Base-by-base conservation (phyloP, 208 protist genomes). In the Wallacemonas sp. region DNA sequence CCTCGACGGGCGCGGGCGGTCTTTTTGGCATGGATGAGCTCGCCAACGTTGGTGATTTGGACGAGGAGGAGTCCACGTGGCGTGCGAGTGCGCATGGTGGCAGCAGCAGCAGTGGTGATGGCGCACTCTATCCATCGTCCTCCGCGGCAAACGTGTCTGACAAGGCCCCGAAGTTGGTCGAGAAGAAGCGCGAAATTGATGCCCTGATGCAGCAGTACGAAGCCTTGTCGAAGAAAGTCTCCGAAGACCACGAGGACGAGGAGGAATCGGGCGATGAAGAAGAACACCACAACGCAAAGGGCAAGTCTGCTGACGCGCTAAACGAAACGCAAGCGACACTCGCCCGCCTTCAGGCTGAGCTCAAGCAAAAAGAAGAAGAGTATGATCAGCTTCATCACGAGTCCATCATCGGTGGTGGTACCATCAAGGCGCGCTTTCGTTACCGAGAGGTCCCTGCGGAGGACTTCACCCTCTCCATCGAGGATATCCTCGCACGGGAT, bases 401-500 rank as follows among this genome's bases (percentile, higher is more conserved):
- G 42, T 68, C 78, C 11, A 72, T 63, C 24, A 44, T 72, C 27
- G 71, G 64, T 47, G 55, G 64, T 19, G 66, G 74, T 8, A 62
- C 77, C 14, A 45, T 55, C 56, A 33, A 72, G 53, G 73, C 69
- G 0, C 77, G 77, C 47, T 97, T 97, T 70, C 80, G 80, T 31
- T 97, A 97, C 68, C 86, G 88, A 49, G 63, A 88, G 58, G 93
- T 97, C 15, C 69, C 74, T 6, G 64, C 86, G 0, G 90, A 96
- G 47, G 79, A 93, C 77, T 94, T 96, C 62, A 91, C 84, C 2
- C 75, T 97, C 28, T 83, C 75, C 26, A 56, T 90, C 21, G 86
- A 96, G 64, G 90, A 97, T 30, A 94, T 97, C 34, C 81, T 97
- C 24, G 70, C 82, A 2, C 70, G 79, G 11, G 93, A 97, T 78